Evolutionary conservation across 1,284 basidiomycete genomes (phyloP).

Genomic region (Psilocybe mexicana): DNA sequence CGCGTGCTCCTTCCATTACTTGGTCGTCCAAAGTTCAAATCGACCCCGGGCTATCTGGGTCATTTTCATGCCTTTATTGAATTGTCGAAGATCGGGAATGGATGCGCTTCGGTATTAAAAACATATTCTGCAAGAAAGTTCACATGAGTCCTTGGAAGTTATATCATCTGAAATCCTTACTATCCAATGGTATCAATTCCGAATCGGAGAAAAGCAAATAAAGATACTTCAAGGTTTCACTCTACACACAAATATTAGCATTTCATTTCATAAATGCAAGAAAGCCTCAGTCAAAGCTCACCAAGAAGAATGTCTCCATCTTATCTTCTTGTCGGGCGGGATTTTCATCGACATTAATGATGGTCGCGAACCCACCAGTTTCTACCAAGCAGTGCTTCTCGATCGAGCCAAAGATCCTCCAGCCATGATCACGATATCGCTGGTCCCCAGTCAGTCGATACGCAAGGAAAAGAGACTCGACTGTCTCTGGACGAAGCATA

Average conservation of each 20-base stretch:
- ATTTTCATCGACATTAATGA: constrained; percentile 81
- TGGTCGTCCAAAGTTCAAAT: neutral
- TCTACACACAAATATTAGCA: constrained; percentile 38
- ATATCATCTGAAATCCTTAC: constrained; percentile 41
- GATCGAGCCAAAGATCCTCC: constrained; percentile 91
- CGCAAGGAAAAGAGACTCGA: constrained; percentile 92
- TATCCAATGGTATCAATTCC: constrained; percentile 67
- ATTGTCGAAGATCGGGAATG: constrained; percentile 64
- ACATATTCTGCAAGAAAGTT: constrained; percentile 68
- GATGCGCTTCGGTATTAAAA: constrained; percentile 92
- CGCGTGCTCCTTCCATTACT: neutral
- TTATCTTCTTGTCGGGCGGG: constrained; percentile 76
- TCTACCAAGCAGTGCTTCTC: constrained; percentile 77
- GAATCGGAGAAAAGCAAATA: constrained; percentile 87
- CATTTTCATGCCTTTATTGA: constrained; percentile 30
- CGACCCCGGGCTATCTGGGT: neutral
- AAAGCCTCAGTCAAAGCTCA: constrained; percentile 34
- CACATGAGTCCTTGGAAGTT: neutral
- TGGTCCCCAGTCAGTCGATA: constrained; percentile 83
- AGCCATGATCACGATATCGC: constrained; percentile 82
- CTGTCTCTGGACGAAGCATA: constrained; percentile 82
- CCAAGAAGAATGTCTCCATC: constrained; percentile 96
- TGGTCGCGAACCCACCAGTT: constrained; percentile 81
- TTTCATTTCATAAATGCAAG: neutral
- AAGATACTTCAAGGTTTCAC: constrained; percentile 93